Base-by-base conservation (phyloP, 139 green algal genomes). In the Ulvella scutata region DNA sequence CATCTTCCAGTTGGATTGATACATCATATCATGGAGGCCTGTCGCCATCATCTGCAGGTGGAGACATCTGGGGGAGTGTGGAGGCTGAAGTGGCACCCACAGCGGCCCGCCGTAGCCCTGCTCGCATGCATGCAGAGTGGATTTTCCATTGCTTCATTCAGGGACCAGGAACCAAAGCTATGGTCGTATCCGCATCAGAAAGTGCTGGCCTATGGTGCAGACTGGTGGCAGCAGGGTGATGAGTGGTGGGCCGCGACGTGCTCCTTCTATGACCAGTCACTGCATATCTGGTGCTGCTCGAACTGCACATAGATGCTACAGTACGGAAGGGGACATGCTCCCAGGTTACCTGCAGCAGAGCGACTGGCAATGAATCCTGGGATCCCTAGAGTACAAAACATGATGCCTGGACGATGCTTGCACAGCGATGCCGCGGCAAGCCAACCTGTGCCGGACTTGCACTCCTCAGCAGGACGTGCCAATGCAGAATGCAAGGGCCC, bases 101-200 rank as follows among this genome's bases (percentile, higher is more conserved):
- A 62, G 0, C 72, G 89, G 20, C 75, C 77, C 0, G 3, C 44
- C 4, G 74, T 89, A 13, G 62, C 96, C 33, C 77, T 95, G 44
- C 84, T 84, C 4, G 91, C 91, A 10, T 89, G 86, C 78, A 97
- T 97, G 91, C 89, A 96, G 76, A 83, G 85, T 43, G 91, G 91
- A 59, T 94, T 92, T 81, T 78, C 78, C 2, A 43, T 90, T 0
- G 76, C 74, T 10, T 13, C 4, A 23, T 38, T 3, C 0, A 28
- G 26, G 2, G 72, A 72, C 34, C 0, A 4, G 2, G 29, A 34
- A 29, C 20, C 3, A 38, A 7, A 26, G 17, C 38, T 81, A 40
- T 73, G 37, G 31, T 43, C 38, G 17, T n/a, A 59, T 38, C 23
- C 61, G 4, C 21, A 81, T n/a, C 29, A 76, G 38, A 75, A 84